Percentiles rank a stretch among this genome's conserved stretches.
Conservation (phyloP, 2,329 filamentous ascomycete species). For the Diaporthe australafricana region DNA sequence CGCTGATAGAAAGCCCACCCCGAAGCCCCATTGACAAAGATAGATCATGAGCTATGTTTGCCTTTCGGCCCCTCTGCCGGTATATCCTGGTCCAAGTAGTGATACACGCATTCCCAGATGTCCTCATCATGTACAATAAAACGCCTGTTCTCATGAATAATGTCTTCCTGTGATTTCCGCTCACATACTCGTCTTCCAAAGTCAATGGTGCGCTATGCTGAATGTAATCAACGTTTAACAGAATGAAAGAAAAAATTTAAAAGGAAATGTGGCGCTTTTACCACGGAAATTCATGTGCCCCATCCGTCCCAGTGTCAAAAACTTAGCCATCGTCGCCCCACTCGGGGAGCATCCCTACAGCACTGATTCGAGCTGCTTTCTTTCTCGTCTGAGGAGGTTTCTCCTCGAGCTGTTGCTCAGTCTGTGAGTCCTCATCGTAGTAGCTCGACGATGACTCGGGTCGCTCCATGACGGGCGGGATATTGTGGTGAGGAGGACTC, state of each 20-base stretch:
- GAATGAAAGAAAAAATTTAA: neutral
- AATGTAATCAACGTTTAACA: neutral
- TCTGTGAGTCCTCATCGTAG: constrained; percentile 37
- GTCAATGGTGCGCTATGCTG: constrained; percentile 32
- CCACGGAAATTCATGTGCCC: neutral
- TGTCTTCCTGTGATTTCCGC: neutral
- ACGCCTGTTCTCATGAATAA: constrained; percentile 5
- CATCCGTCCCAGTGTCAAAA: neutral
- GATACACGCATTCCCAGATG: constrained; percentile 3
- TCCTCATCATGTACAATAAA: constrained; percentile 9
- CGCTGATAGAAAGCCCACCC: neutral
- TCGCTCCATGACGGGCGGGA: constrained; percentile 42
- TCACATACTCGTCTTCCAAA: neutral
- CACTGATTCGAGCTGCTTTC: constrained; percentile 50
- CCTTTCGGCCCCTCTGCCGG: neutral
- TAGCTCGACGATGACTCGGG: constrained; percentile 47
- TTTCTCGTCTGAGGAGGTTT: constrained; percentile 44
- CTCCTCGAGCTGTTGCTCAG: constrained; percentile 33
- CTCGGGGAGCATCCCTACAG: constrained; percentile 45
- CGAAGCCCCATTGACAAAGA: neutral
- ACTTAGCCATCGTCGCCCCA: constrained; percentile 37
- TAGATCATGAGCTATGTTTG: neutral
- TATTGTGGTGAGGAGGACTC: neutral
- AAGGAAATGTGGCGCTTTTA: neutral
- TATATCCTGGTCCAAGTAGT: neutral